Base-by-base conservation (phyloP, 2,329 filamentous ascomycete genomes). In the Trichocomaceae sp. region DNA sequence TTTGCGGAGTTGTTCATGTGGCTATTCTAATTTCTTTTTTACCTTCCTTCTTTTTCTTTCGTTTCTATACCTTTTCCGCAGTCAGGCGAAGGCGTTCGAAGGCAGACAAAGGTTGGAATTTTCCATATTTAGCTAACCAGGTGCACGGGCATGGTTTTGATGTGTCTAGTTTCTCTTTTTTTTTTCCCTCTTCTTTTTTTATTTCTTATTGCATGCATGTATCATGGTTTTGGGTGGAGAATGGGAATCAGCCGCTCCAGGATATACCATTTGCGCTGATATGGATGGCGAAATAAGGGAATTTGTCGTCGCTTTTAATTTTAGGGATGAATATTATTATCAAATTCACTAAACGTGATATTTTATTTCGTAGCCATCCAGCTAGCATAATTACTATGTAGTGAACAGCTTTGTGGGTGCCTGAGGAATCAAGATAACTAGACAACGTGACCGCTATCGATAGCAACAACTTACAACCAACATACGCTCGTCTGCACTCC, bases 111-210 rank as follows among this genome's bases (percentile, higher is more conserved):
- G 50, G 52, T 46, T 37, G 22, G 29, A 39, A 23, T 17, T 45
- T 15, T 17, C 19, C 39, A 20, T 42, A 42, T 42, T 42, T 47
- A 12, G 17, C 44, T 13, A 20, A 20, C 31, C 17, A 35, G 33
- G 15, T 31, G 44, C 22, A n/a, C 44, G 51, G 22, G n/a, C 39
- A 47, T 47, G 51, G 44, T 39, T 31, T 54, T 22, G 47, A 31
- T 49, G 20, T 23, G 20, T 52, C 23, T 44, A 22, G 15, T 47
- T 19, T n/a, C n/a, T n/a, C n/a, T 53, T 12, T 19, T 35, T 45
- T 52, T 29, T 54, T 44, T 58, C 29, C 57, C 55, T 61, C 50
- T 51, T 55, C 47, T 52, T 31, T 54, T 45, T 49, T 51, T 47
- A 45, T 47, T 52, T 50, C 29, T 41, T 9, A 19, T 37, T 45